phyloP scores from a whole-genome alignment of 768 basidiomycete species.

The Hypholoma sublateritium region DNA sequence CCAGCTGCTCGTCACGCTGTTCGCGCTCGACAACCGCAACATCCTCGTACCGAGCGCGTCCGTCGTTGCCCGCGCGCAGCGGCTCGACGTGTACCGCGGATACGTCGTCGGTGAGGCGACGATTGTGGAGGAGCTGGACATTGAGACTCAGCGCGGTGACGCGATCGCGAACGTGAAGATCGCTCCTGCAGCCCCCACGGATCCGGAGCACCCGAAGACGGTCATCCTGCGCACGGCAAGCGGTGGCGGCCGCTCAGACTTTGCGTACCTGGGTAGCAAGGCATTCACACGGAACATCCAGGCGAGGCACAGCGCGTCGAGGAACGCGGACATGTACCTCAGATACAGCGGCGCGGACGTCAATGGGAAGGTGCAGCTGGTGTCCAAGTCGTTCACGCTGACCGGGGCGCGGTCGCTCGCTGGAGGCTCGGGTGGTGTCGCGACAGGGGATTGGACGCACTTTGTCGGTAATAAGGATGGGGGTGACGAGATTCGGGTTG shows the following conservation, averaged over 20 bases:
- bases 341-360: constrained; percentile 53
- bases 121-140: constrained; percentile 37
- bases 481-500: constrained; percentile 35
- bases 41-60: constrained; percentile 45
- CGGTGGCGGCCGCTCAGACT: constrained; percentile 53
- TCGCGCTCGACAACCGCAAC: constrained; percentile 32
- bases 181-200: constrained; percentile 36
- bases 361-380: constrained; percentile 45
- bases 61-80: constrained; percentile 35
- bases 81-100: constrained; percentile 50
- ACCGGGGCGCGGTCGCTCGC: constrained; percentile 23
- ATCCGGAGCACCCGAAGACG: constrained; percentile 29
- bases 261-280: constrained; percentile 42
- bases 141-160: constrained; percentile 51
- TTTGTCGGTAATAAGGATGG: constrained; percentile 40
- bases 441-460: constrained; percentile 37
- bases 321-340: constrained; percentile 55
- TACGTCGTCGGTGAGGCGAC: constrained; percentile 62
- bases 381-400: constrained; percentile 40
- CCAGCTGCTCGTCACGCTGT: constrained; percentile 45
- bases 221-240: constrained; percentile 46
- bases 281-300: constrained; percentile 46
- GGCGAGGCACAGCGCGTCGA: constrained; percentile 45
- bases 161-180: constrained; percentile 50
- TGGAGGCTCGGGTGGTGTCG: constrained; percentile 7